Base-by-base conservation (phyloP, 2,329 filamentous ascomycete genomes). In the Didymella exigua region DNA sequence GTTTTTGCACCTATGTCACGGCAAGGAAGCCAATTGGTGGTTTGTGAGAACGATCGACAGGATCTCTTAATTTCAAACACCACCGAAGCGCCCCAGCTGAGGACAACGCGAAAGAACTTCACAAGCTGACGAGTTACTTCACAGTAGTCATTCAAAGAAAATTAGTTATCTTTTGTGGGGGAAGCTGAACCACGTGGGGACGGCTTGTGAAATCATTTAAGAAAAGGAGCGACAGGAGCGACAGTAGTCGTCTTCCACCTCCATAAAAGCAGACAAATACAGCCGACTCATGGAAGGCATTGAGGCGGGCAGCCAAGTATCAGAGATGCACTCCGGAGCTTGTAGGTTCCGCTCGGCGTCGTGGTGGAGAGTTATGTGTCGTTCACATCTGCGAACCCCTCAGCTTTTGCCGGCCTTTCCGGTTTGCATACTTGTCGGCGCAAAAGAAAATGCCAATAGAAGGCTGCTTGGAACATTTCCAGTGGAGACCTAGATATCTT, bases 21-120 rank as follows among this genome's bases (percentile, higher is more conserved):
- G 41, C 26, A 19, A 46, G 23, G 34, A 33, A 18, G 43, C 46
- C 40, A 30, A 30, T 26, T 40, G 33, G 52, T 23, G 46, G 34
- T 10, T 41, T 34, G 36, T 55, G 52, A 23, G 19, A 37, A n/a
- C 31, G 50, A 54, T 54, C 50, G 13, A 16, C 24, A 23, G 29
- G 45, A 41, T 45, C 31, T n/a, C 41, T 34, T 41, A 11, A 30
- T 55, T 46, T 41, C 18, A 45, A 42, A 31, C n/a, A 49, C 13
- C 34, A 37, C 46, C 41, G 41, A 49, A 41, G 46, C 40, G 52
- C 52, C 52, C 45, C 41, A 41, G 30, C 41, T 50, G 27, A 14
- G n/a, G 23, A 46, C 42, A 16, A 29, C 10, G 2, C 18, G 30
- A 21, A 31, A 34, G 33, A 40, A 41, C 40, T 31, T 24, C 4